Evolutionary conservation across 2,329 filamentous ascomycete genomes (phyloP).

Genomic region (Cladosporium sphaerospermum): DNA sequence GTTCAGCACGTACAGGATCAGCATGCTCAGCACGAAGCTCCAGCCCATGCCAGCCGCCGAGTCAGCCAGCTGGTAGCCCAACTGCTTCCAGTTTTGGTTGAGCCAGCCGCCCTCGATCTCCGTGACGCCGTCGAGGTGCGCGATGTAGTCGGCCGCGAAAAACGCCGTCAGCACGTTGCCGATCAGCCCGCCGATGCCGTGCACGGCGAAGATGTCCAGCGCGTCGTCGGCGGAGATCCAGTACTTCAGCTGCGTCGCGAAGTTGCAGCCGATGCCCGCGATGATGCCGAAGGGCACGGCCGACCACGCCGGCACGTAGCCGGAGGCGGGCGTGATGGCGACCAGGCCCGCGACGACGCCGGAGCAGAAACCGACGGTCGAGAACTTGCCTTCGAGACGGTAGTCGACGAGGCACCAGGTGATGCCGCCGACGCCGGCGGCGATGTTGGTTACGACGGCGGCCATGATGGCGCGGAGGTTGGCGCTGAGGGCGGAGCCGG

Average conservation of each 20-base stretch:
- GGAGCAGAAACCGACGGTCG: constrained; percentile 86
- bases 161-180: constrained; percentile 75
- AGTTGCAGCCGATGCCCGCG: constrained; percentile 75
- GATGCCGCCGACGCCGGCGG: constrained; percentile 76
- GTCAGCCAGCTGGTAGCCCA: constrained; percentile 78
- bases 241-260: constrained; percentile 87
- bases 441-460: constrained; percentile 76
- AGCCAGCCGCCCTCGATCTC: constrained; percentile 72
- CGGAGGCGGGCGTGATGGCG: constrained; percentile 81
- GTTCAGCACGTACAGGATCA: constrained; percentile 56
- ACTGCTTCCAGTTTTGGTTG: constrained; percentile 75
- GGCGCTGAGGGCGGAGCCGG: constrained; percentile 71
- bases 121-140: constrained; percentile 65
- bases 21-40: constrained; percentile 69
- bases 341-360: constrained; percentile 84
- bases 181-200: constrained; percentile 69
- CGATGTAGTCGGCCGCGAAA: constrained; percentile 80
- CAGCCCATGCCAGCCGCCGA: constrained; percentile 69
- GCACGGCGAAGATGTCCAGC: constrained; percentile 81
- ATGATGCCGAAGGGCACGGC: constrained; percentile 72
- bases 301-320: constrained; percentile 78
- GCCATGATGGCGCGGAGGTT: constrained; percentile 85
- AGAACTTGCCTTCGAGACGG: constrained; percentile 84
- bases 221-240: constrained; percentile 74
- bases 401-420: constrained; percentile 90